These are phyloP conservation scores for Tolypocladium guangdongense DNA, from an alignment of 2,329 filamentous ascomycete genomes.

Conservation along the genomic window DNA sequence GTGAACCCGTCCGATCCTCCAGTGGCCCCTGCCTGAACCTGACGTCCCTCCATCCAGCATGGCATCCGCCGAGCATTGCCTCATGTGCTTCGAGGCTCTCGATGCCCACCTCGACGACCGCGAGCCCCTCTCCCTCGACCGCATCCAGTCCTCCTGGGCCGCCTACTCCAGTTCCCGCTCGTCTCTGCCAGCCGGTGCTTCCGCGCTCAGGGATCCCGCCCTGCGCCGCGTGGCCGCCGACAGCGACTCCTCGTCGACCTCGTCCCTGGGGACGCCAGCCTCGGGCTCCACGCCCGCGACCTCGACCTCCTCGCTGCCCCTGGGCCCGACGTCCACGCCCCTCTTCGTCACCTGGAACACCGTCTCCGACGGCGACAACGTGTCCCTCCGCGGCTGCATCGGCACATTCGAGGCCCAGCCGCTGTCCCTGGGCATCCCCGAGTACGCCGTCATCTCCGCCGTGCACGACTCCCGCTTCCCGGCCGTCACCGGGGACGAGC, in stretches of 20 bases:
- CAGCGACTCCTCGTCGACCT: slow-evolving; percentile 21
- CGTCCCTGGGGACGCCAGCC: slow-evolving; percentile 25
- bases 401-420: slow-evolving; percentile 80
- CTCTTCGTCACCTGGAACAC: slow-evolving; percentile 96
- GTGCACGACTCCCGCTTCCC: slow-evolving; percentile 52
- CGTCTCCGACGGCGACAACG: slow-evolving; percentile 25
- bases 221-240: slow-evolving; percentile 29
- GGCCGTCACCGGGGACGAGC: slow-evolving; percentile 41
- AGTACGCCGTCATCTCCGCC: slow-evolving; percentile 74
- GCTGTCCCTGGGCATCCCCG: slow-evolving; percentile 60
- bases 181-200: slow-evolving; percentile 5
- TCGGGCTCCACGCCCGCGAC: slow-evolving; percentile 34
- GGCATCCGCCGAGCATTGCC: slow-evolving; percentile 78
- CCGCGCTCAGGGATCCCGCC: slow-evolving; percentile 26
- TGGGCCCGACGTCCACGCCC: slow-evolving; percentile 44
- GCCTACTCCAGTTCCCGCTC: slow-evolving; percentile 19
- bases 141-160: slow-evolving; percentile 57
- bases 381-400: slow-evolving; percentile 82
- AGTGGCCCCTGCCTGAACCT: background rate
- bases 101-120: slow-evolving; percentile 63
- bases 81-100: slow-evolving; percentile 86
- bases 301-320: slow-evolving; percentile 29
- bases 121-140: slow-evolving; percentile 52
- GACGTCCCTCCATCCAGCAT: slow-evolving; percentile 35
- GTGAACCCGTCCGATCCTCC: background rate